A percentile compares a stretch with the other conserved stretches of the same genome.
phyloP scores from a whole-genome alignment of 768 basidiomycete species.

The Termitomyces heimii region DNA sequence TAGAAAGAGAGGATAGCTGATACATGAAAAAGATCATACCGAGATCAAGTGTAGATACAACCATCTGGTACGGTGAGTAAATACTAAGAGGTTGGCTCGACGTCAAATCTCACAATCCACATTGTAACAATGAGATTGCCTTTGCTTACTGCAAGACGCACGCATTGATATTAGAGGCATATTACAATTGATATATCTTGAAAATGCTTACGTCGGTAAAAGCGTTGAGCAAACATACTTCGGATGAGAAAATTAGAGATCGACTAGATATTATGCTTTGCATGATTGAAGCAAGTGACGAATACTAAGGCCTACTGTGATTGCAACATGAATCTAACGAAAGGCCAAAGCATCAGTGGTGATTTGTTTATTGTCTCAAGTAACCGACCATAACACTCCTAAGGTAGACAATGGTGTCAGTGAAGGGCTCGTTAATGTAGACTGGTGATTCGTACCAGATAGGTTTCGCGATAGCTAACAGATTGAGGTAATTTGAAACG shows the following conservation, averaged over 20 bases:
- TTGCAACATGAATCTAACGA: slow-evolving; percentile 43
- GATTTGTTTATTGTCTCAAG: background rate
- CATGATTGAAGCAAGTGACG: background rate
- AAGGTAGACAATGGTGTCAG: background rate
- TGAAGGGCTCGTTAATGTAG: background rate
- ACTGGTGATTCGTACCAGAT: slow-evolving; percentile 37
- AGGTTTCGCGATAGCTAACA: slow-evolving; percentile 32
- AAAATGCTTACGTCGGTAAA: slow-evolving; percentile 40
- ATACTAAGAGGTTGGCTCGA: background rate
- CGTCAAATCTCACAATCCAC: slow-evolving; percentile 36
- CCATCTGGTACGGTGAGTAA: slow-evolving; percentile 18
- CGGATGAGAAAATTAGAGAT: slow-evolving; percentile 44
- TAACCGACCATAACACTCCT: slow-evolving; percentile 49
- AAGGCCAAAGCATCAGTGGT: background rate
- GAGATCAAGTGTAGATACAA: slow-evolving; percentile 37
- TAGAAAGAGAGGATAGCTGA: background rate
- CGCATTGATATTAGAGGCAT: background rate
- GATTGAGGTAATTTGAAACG: slow-evolving; percentile 48
- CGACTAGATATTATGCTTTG: slow-evolving; percentile 25
- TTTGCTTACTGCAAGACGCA: slow-evolving; percentile 33
- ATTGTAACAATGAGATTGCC: slow-evolving; percentile 34
- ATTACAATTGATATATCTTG: background rate
- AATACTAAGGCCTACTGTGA: slow-evolving; percentile 35
- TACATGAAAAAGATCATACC: slow-evolving; percentile 23
- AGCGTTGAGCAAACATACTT: slow-evolving; percentile 44